phyloP scores from a whole-genome alignment of 352 stramenopile species.

The Phytophthora uliginosa region DNA sequence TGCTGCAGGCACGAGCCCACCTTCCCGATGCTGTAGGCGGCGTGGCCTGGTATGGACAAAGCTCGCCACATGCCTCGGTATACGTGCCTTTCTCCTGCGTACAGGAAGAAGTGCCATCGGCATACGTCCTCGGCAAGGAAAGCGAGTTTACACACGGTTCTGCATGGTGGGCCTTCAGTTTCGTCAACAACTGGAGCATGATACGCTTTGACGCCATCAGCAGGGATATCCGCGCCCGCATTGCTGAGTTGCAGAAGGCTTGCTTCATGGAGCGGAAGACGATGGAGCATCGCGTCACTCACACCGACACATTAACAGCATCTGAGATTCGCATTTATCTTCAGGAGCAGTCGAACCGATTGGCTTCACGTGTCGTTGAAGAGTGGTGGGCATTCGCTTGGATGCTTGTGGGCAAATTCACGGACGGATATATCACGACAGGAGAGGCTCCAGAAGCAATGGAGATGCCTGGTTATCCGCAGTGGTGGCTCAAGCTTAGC shows the following conservation, averaged over 20 bases:
- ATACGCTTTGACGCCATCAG: conserved; percentile 86
- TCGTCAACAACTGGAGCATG: conserved; percentile 91
- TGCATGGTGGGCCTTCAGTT: conserved; percentile 89
- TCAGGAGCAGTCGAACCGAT: conserved; percentile 57
- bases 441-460: conserved; percentile 65
- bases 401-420: conserved; percentile 80
- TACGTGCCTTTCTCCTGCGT: conserved; percentile 82
- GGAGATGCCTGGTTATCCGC: conserved; percentile 69
- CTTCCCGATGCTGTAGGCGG: conserved; percentile 65
- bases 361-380: conserved; percentile 66
- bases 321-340: conserved; percentile 35
- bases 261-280: conserved; percentile 41
- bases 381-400: conserved; percentile 80
- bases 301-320: conserved; percentile 20
- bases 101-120: conserved; percentile 56
- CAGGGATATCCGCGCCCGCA: conserved; percentile 57
- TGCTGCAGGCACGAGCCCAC: conserved; percentile 57
- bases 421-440: conserved; percentile 79
- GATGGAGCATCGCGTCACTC: conserved; percentile 39
- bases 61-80: conserved; percentile 73
- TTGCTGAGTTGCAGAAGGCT: conserved; percentile 49
- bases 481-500: conserved; percentile 70
- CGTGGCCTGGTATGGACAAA: conserved; percentile 77
- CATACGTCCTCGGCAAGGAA: conserved; percentile 76
- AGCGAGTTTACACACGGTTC: conserved; percentile 73